Conservation (phyloP, 352 stramenopile genomes). For the Pythium phragmiticola region DNA sequence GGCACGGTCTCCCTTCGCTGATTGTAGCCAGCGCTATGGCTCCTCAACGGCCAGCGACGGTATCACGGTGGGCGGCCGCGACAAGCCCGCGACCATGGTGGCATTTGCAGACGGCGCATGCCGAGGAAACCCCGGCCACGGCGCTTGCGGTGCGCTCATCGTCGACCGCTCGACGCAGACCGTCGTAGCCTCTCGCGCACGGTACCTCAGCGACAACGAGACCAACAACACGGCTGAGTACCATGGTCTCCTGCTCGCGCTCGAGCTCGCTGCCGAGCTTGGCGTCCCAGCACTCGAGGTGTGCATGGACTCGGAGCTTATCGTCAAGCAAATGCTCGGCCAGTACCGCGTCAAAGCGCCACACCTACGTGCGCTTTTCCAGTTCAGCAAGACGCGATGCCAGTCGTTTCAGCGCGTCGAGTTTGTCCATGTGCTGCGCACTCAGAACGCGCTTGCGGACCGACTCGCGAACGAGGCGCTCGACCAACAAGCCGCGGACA, state of each 20-base stretch:
- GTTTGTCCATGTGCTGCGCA: slow-evolving; percentile 53
- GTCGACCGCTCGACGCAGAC: slow-evolving; percentile 35
- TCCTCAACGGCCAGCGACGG: background rate
- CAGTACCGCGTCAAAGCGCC: slow-evolving; percentile 69
- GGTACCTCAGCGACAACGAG: slow-evolving; percentile 56
- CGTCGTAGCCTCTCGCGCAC: slow-evolving; percentile 41
- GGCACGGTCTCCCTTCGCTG: background rate
- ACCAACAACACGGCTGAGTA: slow-evolving; percentile 82
- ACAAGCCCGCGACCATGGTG: slow-evolving; percentile 2
- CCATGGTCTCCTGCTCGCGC: slow-evolving; percentile 54
- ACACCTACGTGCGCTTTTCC: slow-evolving; percentile 45
- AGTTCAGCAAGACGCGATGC: slow-evolving; percentile 41
- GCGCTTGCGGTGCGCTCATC: slow-evolving; percentile 62
- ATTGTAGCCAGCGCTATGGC: background rate
- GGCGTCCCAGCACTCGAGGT: slow-evolving; percentile 39
- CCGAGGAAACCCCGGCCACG: slow-evolving; percentile 65
- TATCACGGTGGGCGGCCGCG: background rate
- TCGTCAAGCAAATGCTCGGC: slow-evolving; percentile 75
- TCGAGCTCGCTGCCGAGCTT: slow-evolving; percentile 49
- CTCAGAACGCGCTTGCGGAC: slow-evolving; percentile 54
- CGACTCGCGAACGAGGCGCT: slow-evolving; percentile 68
- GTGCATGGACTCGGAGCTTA: slow-evolving; percentile 79
- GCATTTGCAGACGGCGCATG: slow-evolving; percentile 69
- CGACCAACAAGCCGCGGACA: slow-evolving; percentile 30
- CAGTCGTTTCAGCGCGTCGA: slow-evolving; percentile 33